Base-by-base conservation (phyloP, 495 filamentous ascomycete species). In the Astrothelium macrocarpum region DNA sequence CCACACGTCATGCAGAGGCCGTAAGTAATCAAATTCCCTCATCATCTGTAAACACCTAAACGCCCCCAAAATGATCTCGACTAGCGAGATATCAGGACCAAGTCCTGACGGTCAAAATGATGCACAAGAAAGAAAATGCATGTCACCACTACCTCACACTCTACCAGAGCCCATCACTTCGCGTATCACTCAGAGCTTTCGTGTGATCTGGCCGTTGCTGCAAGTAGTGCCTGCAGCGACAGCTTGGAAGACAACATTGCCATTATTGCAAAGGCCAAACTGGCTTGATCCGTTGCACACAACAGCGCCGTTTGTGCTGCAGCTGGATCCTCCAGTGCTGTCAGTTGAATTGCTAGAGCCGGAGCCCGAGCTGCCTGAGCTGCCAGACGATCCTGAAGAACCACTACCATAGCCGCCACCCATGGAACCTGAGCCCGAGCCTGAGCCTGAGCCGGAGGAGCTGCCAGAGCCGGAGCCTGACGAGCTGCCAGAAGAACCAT, bases 151-250 rank as follows among this genome's bases (percentile, higher is more conserved):
- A 56, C 49, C 10, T 56, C 43, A 49, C 12, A n/a, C 43, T 20
- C 3, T n/a, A 49, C 18, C 3, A 49, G 12, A 3, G 43, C 18
- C n/a, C 7, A 49, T 9, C 25, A 10, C 10, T 20, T 26, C 5
- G 25, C 12, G 28, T 36, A 11, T 45, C 25, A 25, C 1, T 26
- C 34, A 9, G 26, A 28, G 23, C 32, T 36, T 62, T 68, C 69
- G 71, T 18, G 66, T 61, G 60, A 75, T 72, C 62, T 62, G 20
- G 1, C 66, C 67, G 39, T 70, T 64, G 56, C 64, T 64, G 65
- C 73, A 76, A 28, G 61, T 72, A 11, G 74, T 76, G 1, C 74
- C 74, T 14, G 66, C 63, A 29, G 74, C 73, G 3, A 76, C 71
- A 59, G 65, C 42, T 61, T 72, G 68, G 36, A 62, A 73, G 36